Percentiles rank a stretch among this genome's conserved stretches.
Conservation (phyloP, 139 green algal species). For the Coelastrella sp. region DNA sequence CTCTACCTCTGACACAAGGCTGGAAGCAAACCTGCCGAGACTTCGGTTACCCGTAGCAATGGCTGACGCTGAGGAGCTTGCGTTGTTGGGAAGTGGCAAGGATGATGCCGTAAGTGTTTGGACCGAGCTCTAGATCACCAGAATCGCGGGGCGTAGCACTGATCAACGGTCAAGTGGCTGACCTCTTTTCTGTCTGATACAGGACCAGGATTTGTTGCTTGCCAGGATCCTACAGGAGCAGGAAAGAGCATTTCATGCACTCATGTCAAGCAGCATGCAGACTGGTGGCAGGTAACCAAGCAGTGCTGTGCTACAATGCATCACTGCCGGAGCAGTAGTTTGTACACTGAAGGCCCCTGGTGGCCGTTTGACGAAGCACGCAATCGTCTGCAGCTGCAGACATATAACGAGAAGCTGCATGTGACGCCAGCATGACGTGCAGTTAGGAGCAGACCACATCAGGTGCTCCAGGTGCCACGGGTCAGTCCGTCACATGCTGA, state of each 20-base stretch:
- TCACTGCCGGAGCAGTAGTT: background rate
- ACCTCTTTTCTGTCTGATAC: background rate
- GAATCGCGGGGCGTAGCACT: background rate
- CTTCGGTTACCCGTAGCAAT: background rate
- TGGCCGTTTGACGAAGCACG: too few relatives aligned
- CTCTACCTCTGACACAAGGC: too few relatives aligned
- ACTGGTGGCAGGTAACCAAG: background rate
- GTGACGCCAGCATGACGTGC: too few relatives aligned
- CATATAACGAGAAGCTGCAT: too few relatives aligned
- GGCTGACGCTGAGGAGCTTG: background rate
- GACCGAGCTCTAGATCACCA: background rate
- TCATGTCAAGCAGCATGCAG: conserved; percentile 9
- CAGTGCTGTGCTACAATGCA: background rate
- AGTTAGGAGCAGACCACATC: too few relatives aligned
- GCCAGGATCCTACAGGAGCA: conserved; percentile 19
- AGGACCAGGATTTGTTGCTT: conserved; percentile 28
- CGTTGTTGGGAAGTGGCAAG: background rate
- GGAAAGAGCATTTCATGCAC: conserved; percentile 5
- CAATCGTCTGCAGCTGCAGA: too few relatives aligned
- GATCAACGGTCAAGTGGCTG: background rate
- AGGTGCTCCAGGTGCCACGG: too few relatives aligned
- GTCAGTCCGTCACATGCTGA: too few relatives aligned
- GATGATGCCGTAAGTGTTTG: background rate
- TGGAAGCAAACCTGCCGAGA: too few relatives aligned
- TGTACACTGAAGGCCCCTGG: too few relatives aligned